Evolutionary conservation across 176 grass and related monocot species (phyloP).

Genomic region (Cenchrus americanus): DNA sequence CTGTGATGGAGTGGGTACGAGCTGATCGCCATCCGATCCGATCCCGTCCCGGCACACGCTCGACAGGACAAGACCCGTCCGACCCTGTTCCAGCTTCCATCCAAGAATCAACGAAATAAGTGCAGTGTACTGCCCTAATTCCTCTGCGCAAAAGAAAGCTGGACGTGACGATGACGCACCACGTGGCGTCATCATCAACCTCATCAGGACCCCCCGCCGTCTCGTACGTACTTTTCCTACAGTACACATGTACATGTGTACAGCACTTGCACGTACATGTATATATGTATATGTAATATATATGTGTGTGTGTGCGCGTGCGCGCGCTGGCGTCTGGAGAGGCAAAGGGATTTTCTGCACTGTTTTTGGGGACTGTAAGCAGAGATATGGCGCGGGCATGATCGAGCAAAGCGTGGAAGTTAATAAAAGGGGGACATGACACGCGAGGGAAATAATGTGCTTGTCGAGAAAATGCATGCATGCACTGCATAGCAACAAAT

Average conservation of each 20-base stretch:
- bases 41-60: conserved; percentile 1
- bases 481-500: too few species aligned
- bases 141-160: not conserved
- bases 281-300: not conserved
- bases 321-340: too few species aligned
- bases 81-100: not conserved
- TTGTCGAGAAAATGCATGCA: not conserved
- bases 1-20: not conserved
- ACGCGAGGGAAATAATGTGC: not conserved
- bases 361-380: not conserved
- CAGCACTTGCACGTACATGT: not conserved
- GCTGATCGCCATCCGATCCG: not conserved
- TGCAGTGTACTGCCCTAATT: too few species aligned
- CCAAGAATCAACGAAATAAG: not conserved
- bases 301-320: too few species aligned
- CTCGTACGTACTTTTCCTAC: not conserved
- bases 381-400: too few species aligned
- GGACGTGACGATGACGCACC: conserved; percentile 22
- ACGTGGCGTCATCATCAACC: conserved; percentile 35
- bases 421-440: not conserved
- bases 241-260: not conserved
- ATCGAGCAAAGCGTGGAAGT: too few species aligned
- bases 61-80: conserved; percentile 7
- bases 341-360: not conserved
- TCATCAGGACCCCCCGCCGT: not conserved